These are phyloP conservation scores for Boletus tylopilopsis DNA, from an alignment of 768 basidiomycete genomes.

Conservation along the genomic window DNA sequence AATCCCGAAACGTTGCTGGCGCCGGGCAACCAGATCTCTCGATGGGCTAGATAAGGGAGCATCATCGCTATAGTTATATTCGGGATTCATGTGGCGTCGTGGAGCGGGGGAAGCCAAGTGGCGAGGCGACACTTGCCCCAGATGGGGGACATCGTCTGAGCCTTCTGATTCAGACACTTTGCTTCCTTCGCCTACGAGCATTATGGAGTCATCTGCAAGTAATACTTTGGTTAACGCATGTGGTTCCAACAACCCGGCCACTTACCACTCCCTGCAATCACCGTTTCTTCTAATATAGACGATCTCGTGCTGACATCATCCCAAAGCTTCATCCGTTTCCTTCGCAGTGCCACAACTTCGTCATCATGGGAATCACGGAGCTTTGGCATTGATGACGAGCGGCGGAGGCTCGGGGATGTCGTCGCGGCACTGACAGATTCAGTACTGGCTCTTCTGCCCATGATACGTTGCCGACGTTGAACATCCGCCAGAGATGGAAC, in stretches of 20 bases:
- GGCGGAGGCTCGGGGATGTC: conserved; percentile 20
- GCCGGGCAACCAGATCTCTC: conserved; percentile 40
- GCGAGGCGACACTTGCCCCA: conserved; percentile 68
- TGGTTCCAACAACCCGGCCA: neutral
- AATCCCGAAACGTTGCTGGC: conserved; percentile 32
- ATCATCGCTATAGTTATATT: conserved; percentile 49
- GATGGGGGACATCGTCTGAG: conserved; percentile 62
- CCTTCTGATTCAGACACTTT: conserved; percentile 22
- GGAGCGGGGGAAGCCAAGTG: conserved; percentile 61
- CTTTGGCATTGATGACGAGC: conserved; percentile 23
- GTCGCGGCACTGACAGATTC: conserved; percentile 2
- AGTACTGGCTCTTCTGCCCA: conserved; percentile 21
- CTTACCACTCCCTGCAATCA: conserved; percentile 35
- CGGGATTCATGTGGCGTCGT: conserved; percentile 34
- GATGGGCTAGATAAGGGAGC: conserved; percentile 45
- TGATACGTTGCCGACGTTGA: conserved; percentile 13
- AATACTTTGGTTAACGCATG: conserved; percentile 2
- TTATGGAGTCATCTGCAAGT: conserved; percentile 47
- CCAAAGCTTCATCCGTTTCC: conserved; percentile 26
- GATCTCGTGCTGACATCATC: conserved; percentile 16
- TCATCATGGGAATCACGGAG: conserved; percentile 17
- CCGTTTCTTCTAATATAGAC: conserved; percentile 24
- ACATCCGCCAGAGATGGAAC: conserved; percentile 38
- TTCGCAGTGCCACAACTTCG: conserved; percentile 2
- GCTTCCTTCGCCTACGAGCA: conserved; percentile 16